Evolutionary conservation across 148 eudicot species (phyloP).

Genomic region (Rhododendron ovatum): DNA sequence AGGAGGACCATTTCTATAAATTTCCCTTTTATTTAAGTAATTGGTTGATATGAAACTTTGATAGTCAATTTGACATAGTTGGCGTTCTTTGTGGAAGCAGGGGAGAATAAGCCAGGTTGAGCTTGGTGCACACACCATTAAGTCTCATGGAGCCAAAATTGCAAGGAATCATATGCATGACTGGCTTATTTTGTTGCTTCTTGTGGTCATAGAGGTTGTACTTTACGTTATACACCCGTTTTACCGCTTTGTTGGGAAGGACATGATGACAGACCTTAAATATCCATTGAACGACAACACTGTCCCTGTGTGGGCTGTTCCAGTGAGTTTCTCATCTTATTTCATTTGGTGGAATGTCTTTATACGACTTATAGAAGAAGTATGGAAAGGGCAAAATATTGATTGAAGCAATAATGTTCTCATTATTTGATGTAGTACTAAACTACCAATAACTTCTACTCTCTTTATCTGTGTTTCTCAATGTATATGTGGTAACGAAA

Average conservation of each 20-base stretch:
- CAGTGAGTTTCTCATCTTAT: conserved; percentile 36
- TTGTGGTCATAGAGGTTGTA: conserved; percentile 33
- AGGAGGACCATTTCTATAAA: too few species aligned
- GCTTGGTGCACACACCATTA: conserved; percentile 48
- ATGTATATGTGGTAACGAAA: not conserved
- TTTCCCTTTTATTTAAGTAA: not conserved
- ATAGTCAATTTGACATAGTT: not conserved
- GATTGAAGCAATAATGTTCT: not conserved
- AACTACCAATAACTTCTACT: not conserved
- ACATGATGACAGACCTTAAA: conserved; percentile 73
- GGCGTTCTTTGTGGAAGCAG: conserved; percentile 1
- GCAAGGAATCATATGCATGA: conserved; percentile 71
- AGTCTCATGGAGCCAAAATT: conserved; percentile 53
- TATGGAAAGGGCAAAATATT: not conserved
- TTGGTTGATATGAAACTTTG: not conserved
- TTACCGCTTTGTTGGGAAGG: conserved; percentile 73
- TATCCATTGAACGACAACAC: conserved; percentile 68
- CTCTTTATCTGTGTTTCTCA: not conserved
- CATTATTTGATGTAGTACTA: not conserved
- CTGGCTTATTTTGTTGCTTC: conserved; percentile 62
- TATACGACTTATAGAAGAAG: not conserved
- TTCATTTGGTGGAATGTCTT: not conserved
- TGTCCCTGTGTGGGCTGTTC: conserved; percentile 76
- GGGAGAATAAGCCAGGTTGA: conserved; percentile 29
- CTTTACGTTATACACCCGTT: conserved; percentile 58